Evolutionary conservation across 768 basidiomycete genomes (phyloP), one percentile per base, ranked within the genome.

Genomic region (Tylopilus rubrobrunneus): DNA sequence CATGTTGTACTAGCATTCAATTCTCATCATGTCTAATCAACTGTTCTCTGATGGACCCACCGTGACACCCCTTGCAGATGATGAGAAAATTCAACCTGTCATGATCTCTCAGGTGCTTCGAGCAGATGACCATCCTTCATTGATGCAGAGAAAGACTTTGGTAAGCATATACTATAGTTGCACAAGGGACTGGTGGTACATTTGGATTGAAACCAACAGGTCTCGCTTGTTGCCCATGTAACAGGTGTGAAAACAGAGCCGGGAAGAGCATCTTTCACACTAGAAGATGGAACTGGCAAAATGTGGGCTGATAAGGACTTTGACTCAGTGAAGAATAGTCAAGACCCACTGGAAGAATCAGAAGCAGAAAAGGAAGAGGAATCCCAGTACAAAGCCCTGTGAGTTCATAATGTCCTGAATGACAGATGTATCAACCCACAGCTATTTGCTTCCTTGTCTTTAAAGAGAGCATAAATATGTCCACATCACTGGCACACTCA

Each of bases 21-120:
- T 45, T 42, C 40, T 37, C 37, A 45, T 41, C 17, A 65, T 57
- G 60, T 53, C 54, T 31, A 45, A 51, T 28, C 52, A 49, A 44
- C 45, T 53, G 28, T 27, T 17, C 23, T 4, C 19, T 19, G 55
- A 61, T 15, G 58, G 52, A 27, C 44, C 45, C 7, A 47, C 57
- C 27, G 10, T 37, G 19, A 37, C 48, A 14, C 37, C 54, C 28
- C 43, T 53, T 17, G 33, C 47, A 14, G 29, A 28, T 49, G 21
- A 48, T 14, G 9, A 28, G 12, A 2, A 55, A 0, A 44, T 49
- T 1, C 72, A 79, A 37, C 83, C 86, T 1, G 73, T 81, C 3
- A 85, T 82, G 7, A 74, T 86, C 29, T 74, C 73, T 28, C 85
- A 86, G 60, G 53, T 85, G 17, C 59, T 73, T 28, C 59, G 67